Percentiles rank a stretch among this genome's conserved stretches.
Evolutionary conservation across 768 basidiomycete species (phyloP).

Genomic region (Sistotremastrum suecicum): DNA sequence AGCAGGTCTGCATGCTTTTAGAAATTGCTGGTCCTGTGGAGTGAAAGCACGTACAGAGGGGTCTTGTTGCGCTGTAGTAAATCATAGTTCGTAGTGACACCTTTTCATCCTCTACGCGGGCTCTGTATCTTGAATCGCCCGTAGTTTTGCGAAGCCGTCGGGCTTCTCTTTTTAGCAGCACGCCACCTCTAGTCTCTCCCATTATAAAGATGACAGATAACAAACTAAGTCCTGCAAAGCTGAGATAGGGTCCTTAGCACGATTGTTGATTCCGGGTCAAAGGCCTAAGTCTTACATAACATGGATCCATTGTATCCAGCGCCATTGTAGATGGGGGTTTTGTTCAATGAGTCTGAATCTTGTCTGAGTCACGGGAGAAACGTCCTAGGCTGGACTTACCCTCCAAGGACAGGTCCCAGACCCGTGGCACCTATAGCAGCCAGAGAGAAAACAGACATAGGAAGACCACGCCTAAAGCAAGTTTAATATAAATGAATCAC

Average conservation of each 20-base stretch:
- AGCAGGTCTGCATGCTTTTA: slow-evolving; percentile 33
- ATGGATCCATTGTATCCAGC: slow-evolving; percentile 79
- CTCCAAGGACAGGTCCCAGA: slow-evolving; percentile 47
- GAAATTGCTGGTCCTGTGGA: not conserved
- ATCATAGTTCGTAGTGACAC: slow-evolving; percentile 43
- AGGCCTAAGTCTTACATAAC: slow-evolving; percentile 30
- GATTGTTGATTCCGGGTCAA: not conserved
- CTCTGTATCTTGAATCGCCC: slow-evolving; percentile 46
- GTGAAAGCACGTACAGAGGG: slow-evolving; percentile 38
- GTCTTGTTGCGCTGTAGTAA: slow-evolving; percentile 55
- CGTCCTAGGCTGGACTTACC: slow-evolving; percentile 25
- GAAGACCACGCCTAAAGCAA: slow-evolving; percentile 46
- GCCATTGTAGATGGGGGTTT: slow-evolving; percentile 44
- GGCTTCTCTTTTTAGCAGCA: slow-evolving; percentile 56
- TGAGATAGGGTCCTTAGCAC: slow-evolving; percentile 12
- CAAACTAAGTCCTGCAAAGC: slow-evolving; percentile 37
- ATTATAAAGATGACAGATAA: slow-evolving; percentile 39
- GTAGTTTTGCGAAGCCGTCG: slow-evolving; percentile 47
- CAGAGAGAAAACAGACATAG: slow-evolving; percentile 62
- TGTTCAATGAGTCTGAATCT: slow-evolving; percentile 27
- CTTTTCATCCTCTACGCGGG: slow-evolving; percentile 50
- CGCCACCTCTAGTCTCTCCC: slow-evolving; percentile 59
- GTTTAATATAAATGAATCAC: not conserved
- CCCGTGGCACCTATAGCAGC: slow-evolving; percentile 47
- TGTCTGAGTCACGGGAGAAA: too few species aligned